These are phyloP conservation scores for Globisporangium sylvaticum DNA, from an alignment of 352 stramenopile genomes.

Conservation along the genomic window DNA sequence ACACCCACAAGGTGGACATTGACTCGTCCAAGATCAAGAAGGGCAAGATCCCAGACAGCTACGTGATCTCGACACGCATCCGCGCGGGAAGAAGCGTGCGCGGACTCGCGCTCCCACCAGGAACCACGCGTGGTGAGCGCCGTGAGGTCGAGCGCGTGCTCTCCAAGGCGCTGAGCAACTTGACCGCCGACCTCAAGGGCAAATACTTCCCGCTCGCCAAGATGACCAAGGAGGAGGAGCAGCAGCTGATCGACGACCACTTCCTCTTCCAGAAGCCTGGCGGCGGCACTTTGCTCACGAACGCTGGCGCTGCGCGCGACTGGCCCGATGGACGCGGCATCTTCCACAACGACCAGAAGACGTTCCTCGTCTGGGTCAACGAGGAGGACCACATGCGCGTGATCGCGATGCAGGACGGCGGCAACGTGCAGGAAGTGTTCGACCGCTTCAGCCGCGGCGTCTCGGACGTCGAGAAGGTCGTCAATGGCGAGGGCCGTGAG, in stretches of 20 bases:
- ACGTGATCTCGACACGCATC: conserved; percentile 92
- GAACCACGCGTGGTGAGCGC: conserved; percentile 82
- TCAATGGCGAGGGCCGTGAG: conserved; percentile 74
- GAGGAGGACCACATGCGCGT: conserved; percentile 91
- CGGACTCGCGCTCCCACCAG: conserved; percentile 83
- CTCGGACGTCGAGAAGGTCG: conserved; percentile 65
- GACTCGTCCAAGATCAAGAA: conserved; percentile 72
- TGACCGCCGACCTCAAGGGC: conserved; percentile 76
- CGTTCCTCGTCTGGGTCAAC: conserved; percentile 89
- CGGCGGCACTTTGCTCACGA: conserved; percentile 77
- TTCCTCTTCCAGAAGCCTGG: conserved; percentile 94
- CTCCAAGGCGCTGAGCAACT: conserved; percentile 58
- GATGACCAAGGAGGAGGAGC: conserved; percentile 90
- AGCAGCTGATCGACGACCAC: conserved; percentile 89
- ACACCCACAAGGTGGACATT: conserved; percentile 81
- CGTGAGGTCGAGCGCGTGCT: conserved; percentile 85
- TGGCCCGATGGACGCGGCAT: conserved; percentile 92
- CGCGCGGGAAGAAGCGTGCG: conserved; percentile 89
- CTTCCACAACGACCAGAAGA: conserved; percentile 91
- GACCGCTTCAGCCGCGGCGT: conserved; percentile 80
- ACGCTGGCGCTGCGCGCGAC: conserved; percentile 86
- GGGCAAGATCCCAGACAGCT: conserved; percentile 64
- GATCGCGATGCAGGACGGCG: conserved; percentile 88
- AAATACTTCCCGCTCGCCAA: conserved; percentile 87
- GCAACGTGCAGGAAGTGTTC: conserved; percentile 90